A percentile compares a stretch with the other conserved stretches of the same genome.
These are phyloP conservation scores for Aspergillus costaricaensis DNA, from an alignment of 2,329 filamentous ascomycete genomes.

Conservation along the genomic window DNA sequence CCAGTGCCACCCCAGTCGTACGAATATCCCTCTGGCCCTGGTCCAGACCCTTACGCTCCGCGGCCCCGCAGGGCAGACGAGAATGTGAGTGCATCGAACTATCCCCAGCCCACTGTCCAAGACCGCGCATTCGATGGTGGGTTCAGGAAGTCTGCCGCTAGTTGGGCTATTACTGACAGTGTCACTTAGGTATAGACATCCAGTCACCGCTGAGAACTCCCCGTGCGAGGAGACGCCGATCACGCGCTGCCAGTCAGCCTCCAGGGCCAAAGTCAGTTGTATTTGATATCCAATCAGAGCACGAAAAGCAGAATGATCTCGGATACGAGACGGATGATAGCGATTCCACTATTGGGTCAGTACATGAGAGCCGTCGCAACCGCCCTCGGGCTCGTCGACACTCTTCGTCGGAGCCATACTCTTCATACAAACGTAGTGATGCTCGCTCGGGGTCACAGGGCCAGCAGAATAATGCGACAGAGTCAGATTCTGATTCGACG, in stretches of 20 bases:
- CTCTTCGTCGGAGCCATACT: conserved; percentile 27
- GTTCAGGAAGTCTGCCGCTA: conserved; percentile 31
- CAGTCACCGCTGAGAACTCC: conserved; percentile 12
- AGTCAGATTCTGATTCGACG: conserved; percentile 45
- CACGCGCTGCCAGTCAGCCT: conserved; percentile 28
- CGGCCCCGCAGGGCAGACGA: conserved; percentile 47
- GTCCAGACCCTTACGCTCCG: conserved; percentile 42
- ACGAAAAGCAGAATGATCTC: conserved; percentile 19
- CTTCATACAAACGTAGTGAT: conserved; percentile 7
- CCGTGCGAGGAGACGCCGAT: conserved; percentile 13
- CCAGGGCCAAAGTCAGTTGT: conserved; percentile 36
- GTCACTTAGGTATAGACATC: conserved; percentile 25
- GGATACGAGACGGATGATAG: conserved; percentile 50
- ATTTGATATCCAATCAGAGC: conserved; percentile 30
- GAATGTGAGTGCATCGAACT: conserved; percentile 52
- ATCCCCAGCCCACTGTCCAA: conserved; percentile 39
- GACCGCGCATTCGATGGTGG: conserved; percentile 45
- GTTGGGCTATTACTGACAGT: conserved; percentile 8
- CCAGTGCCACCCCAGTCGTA: conserved; percentile 42
- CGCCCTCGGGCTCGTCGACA: conserved; percentile 25
- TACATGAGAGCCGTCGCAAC: conserved; percentile 23
- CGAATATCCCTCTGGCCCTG: conserved; percentile 39
- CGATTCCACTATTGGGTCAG: conserved; percentile 37
- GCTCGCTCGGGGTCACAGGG: background rate
- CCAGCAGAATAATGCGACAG: conserved; percentile 12